Conservation (phyloP, 2,329 filamentous ascomycete genomes). For the Ceratocystis variospora region DNA sequence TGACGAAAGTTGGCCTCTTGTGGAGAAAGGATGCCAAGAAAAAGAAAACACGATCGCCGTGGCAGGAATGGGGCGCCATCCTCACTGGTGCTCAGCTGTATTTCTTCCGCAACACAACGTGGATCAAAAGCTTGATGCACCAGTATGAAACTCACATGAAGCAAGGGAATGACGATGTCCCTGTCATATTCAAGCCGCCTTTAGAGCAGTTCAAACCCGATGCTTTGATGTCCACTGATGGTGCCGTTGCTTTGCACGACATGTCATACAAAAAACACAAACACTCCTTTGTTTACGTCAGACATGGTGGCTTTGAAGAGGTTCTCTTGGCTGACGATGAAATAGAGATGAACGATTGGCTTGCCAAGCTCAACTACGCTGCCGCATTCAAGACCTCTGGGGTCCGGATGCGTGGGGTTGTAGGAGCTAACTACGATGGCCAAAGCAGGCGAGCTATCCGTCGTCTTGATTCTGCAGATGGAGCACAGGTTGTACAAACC, state of each 20-base stretch:
- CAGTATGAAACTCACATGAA: conserved; percentile 76
- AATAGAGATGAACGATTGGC: conserved; percentile 88
- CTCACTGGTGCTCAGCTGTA: conserved; percentile 94
- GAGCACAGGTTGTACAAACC: conserved; percentile 49
- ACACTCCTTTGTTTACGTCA: conserved; percentile 81
- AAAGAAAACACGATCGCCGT: conserved; percentile 85
- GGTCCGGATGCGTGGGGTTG: conserved; percentile 75
- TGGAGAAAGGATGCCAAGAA: conserved; percentile 94
- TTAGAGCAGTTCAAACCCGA: conserved; percentile 88
- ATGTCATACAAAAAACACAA: conserved; percentile 88
- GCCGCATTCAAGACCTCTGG: conserved; percentile 86
- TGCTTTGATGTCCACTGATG: conserved; percentile 81
- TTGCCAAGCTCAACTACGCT: conserved; percentile 90
- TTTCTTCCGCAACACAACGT: conserved; percentile 84
- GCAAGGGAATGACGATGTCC: conserved; percentile 57
- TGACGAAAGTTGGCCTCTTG: conserved; percentile 85
- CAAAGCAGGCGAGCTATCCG: conserved; percentile 60
- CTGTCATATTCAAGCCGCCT: conserved; percentile 81
- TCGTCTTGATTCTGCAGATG: conserved; percentile 52
- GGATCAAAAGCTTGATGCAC: conserved; percentile 81
- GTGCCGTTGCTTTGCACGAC: conserved; percentile 79
- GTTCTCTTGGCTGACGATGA: conserved; percentile 83
- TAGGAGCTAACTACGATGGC: conserved; percentile 73
- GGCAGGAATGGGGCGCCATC: conserved; percentile 98
- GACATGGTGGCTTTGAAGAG: conserved; percentile 77